These are phyloP conservation scores for Clonostachys rhizophaga DNA, from an alignment of 2,329 filamentous ascomycete genomes.

Conservation along the genomic window DNA sequence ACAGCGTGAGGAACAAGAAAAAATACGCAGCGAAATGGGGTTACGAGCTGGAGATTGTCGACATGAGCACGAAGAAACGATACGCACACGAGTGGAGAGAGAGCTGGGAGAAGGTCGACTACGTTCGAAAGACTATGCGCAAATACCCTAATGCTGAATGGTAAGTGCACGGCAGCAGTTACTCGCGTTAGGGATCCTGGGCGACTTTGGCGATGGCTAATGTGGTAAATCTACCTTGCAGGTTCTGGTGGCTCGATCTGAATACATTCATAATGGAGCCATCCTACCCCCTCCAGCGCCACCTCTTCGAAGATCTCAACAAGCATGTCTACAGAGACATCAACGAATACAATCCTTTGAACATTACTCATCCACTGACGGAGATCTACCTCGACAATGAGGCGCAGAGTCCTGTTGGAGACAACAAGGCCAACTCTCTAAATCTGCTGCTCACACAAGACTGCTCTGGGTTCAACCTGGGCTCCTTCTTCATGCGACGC, in stretches of 20 bases:
- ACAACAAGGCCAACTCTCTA: conserved; percentile 73
- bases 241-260: conserved; percentile 99
- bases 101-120: conserved; percentile 98
- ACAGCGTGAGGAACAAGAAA: conserved; percentile 93
- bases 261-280: conserved; percentile 99
- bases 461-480: conserved; percentile 92
- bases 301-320: conserved; percentile 80
- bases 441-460: conserved; percentile 90
- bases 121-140: conserved; percentile 78
- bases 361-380: conserved; percentile 79
- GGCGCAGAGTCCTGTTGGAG: conserved; percentile 68
- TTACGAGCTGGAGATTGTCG: conserved; percentile 92
- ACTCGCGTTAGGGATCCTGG: neutral
- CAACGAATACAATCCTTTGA: conserved; percentile 91
- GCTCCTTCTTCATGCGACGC: conserved; percentile 87
- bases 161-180: conserved; percentile 44
- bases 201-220: too few species aligned
- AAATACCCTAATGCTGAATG: conserved; percentile 97
- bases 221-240: conserved; percentile 27
- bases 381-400: conserved; percentile 72
- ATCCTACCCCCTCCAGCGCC: conserved; percentile 79
- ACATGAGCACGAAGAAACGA: conserved; percentile 98
- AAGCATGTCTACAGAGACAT: conserved; percentile 87
- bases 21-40: conserved; percentile 85
- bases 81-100: conserved; percentile 99